Percentiles rank a stretch among this genome's conserved stretches.
phyloP scores from a whole-genome alignment of 345 rosid species.

The Hevea brasiliensis region DNA sequence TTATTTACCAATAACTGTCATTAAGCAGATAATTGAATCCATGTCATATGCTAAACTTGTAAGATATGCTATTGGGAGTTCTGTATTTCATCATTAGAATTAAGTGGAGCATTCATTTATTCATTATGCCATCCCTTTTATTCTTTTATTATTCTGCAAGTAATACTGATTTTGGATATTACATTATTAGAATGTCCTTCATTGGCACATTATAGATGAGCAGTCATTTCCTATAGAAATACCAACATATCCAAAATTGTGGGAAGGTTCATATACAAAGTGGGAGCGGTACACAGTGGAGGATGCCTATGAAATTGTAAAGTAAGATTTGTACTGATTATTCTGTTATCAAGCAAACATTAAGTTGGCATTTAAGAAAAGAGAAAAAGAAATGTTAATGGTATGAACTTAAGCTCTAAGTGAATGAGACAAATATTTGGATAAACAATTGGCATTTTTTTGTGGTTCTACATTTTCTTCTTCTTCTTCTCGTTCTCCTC shows the following conservation, averaged over 20 bases:
- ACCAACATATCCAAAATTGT: conserved; percentile 78
- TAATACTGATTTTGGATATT: conserved; percentile 38
- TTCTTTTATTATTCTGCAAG: conserved; percentile 12
- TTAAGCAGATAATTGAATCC: conserved; percentile 81
- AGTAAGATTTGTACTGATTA: conserved; percentile 42
- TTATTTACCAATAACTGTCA: conserved; percentile 65
- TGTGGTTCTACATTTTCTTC: too few relatives aligned
- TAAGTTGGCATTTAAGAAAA: background rate
- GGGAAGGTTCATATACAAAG: conserved; percentile 87
- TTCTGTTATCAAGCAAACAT: background rate
- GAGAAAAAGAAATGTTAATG: background rate
- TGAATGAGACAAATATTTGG: background rate
- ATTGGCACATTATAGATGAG: conserved; percentile 95
- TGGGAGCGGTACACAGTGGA: conserved; percentile 92
- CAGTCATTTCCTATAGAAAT: conserved; percentile 90
- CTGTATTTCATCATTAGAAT: conserved; percentile 15
- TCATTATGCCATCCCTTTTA: conserved; percentile 11
- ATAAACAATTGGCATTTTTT: background rate
- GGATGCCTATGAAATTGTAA: conserved; percentile 84
- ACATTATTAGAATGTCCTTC: conserved; percentile 82
- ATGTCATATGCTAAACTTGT: conserved; percentile 97
- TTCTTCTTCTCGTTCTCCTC: background rate
- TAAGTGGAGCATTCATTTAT: conserved; percentile 7
- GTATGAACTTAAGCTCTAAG: conserved; percentile 1
- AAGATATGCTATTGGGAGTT: conserved; percentile 36